Base-by-base conservation (phyloP, 2,329 filamentous ascomycete genomes). In the Drechmeria coniospora region DNA sequence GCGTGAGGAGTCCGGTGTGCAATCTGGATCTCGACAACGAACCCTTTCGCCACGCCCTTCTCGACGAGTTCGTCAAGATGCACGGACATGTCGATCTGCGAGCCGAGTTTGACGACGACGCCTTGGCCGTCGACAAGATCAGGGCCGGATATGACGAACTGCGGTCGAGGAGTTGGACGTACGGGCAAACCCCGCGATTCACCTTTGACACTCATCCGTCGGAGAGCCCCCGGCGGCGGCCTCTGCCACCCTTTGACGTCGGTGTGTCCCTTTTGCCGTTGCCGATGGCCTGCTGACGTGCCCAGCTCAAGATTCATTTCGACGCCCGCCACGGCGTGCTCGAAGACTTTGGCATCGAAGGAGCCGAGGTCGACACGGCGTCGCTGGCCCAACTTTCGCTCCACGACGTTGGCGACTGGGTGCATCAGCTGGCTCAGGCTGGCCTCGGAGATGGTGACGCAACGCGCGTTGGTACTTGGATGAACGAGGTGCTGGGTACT, bases 171-270 rank as follows among this genome's bases (percentile, higher is more conserved):
- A 68, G 74, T 8, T 94, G 84, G 83, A 77, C 78, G 32, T 93
- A 78, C 51, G 69, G 69, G 3, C 84, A 93, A 54, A 93, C 86
- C 2, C 86, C 86, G 1, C 75, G 76, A 30, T 94, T 93, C 49
- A 72, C 66, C 6, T 74, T 87, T 39, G 72, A 69, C 4, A 74
- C 67, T 4, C 56, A 67, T 47, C 53, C 75, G 21, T 65, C 63
- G 36, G 58, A 71, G 23, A 61, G 79, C 51, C 57, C 68, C 31
- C 55, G 73, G 31, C 52, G 63, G 33, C 57, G 71, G 21, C 68
- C 70, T 1, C 40, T 48, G 0, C 34, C 68, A 9, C 65, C 68
- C 1, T 45, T 53, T 9, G 49, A 56, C 14, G 51, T 77, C 36
- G 49, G 52, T 38, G 8, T 3, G 6, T 14, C 18, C 10, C 10